phyloP scores from a whole-genome alignment of 176 grass and related monocot genomes.

The Phragmites australis region DNA sequence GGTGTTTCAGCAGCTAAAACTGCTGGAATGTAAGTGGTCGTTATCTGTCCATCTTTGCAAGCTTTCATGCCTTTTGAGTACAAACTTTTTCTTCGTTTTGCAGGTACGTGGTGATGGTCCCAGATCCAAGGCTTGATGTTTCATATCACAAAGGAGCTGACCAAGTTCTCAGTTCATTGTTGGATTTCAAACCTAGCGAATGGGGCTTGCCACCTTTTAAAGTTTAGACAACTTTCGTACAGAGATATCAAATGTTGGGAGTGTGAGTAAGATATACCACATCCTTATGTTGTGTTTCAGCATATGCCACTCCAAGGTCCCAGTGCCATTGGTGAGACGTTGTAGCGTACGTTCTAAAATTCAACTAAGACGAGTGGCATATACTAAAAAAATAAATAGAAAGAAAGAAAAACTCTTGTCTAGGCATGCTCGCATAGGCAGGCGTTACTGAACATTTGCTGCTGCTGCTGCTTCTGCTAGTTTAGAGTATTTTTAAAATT shows the following conservation, averaged over 20 bases:
- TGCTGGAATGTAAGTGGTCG: conserved; percentile 72
- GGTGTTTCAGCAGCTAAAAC: conserved; percentile 86
- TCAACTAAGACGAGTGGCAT: background rate
- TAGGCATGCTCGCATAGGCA: background rate
- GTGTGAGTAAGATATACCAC: background rate
- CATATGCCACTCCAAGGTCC: no score
- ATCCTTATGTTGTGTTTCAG: no score
- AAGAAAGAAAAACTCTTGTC: background rate
- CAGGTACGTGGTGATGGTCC: conserved; percentile 84
- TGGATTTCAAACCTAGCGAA: conserved; percentile 64
- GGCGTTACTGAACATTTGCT: background rate
- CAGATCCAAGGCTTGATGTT: conserved; percentile 68
- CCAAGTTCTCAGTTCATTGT: conserved; percentile 70
- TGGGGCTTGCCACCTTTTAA: conserved; percentile 78
- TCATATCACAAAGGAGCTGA: conserved; percentile 78
- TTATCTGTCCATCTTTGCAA: background rate
- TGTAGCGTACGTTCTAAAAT: no score
- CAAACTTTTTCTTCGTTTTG: background rate
- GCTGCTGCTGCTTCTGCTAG: background rate
- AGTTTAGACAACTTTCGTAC: conserved; percentile 29
- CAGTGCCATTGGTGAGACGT: background rate
- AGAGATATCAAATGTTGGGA: background rate
- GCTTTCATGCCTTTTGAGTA: background rate
- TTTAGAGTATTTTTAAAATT: background rate
- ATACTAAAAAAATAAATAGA: background rate